Base-by-base conservation (phyloP, 805 yeast species). In the Schwanniomyces yamadae region DNA sequence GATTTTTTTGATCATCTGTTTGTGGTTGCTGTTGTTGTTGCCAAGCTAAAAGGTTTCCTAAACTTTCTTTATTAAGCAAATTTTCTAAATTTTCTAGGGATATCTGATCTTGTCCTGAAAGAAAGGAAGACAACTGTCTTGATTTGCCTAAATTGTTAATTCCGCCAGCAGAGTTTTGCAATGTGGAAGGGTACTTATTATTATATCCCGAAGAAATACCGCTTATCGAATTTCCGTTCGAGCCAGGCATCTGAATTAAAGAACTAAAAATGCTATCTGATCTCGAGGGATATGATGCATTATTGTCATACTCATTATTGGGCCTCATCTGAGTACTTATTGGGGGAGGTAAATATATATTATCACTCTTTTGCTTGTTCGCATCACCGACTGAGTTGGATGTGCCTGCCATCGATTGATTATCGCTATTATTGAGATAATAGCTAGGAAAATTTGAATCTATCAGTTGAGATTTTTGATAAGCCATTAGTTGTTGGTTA, bases 201-300 rank as follows among this genome's bases (percentile, higher is more conserved):
- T 25, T 33, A 28, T 31, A 28, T 8, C 29, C 31, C 4, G 36
- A 15, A 4, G 46, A 39, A n/a, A 45, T 42, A 15, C 52, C 69
- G 30, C 63, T 55, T 5, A 63, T 43, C 1, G 69, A 63, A 39
- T 63, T 64, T 10, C 53, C 45, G 7, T 48, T 42, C 1, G 70
- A 61, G 3, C 55, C 55, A 3, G 73, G 73, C 11, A 66, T 46
- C 40, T 66, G 71, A 15, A 68, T 64, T 13, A 64, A 46, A 13
- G 66, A 55, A 36, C 63, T 61, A 48, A 66, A 66, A 8, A 66
- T 64, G 36, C 68, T 59, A 34, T 64, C 62, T 23, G 70, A 61
- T 16, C 71, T 38, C 31, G 61, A 55, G 48, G 50, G 21, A 50
- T 52, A 34, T 21, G 44, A 25, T 41, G 37, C 21, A 45, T 35